Evolutionary conservation across 805 yeast species (phyloP).

Genomic region (Cyberlindnera americana): DNA sequence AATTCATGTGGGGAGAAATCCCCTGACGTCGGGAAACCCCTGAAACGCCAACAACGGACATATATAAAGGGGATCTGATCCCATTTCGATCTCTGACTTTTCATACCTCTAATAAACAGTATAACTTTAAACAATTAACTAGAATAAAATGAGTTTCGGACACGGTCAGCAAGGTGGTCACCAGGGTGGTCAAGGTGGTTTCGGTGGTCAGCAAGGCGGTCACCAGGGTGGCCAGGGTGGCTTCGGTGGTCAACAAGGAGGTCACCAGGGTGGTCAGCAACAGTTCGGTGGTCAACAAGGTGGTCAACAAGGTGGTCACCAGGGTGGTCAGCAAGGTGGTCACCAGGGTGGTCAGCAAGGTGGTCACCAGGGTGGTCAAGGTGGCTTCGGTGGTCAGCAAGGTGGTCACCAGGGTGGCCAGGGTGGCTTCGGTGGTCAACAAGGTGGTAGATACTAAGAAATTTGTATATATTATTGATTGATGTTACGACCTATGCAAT

Average conservation of each 20-base stretch:
- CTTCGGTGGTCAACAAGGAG: neutral
- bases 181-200: conserved; percentile 1
- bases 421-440: neutral
- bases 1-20: too few species aligned
- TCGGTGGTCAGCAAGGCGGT: neutral
- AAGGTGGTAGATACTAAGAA: neutral
- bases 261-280: neutral
- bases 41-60: too few species aligned
- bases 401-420: conserved; percentile 1
- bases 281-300: too few species aligned
- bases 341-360: neutral
- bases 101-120: too few species aligned
- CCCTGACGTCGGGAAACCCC: too few species aligned
- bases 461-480: neutral
- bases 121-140: too few species aligned
- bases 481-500: neutral
- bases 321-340: conserved; percentile 1
- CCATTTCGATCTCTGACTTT: too few species aligned
- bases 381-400: neutral
- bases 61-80: too few species aligned
- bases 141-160: too few species aligned
- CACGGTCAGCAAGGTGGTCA: neutral
- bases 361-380: conserved; percentile 1
- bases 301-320: neutral
- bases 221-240: neutral